Base-by-base conservation (phyloP, 805 yeast genomes). In the Grigorovia transvaalensis region DNA sequence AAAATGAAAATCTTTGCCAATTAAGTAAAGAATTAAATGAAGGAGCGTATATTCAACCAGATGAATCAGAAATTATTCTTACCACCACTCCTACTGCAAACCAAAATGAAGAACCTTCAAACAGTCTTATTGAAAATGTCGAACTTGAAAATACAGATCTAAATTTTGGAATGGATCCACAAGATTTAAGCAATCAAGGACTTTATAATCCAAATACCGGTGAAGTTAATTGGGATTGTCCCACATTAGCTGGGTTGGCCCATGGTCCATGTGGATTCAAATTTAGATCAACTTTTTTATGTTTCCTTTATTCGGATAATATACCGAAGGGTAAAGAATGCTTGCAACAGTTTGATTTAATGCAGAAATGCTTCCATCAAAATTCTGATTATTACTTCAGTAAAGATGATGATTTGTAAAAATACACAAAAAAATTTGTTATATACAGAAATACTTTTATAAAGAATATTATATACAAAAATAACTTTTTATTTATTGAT, bases 211-310 rank as follows among this genome's bases (percentile, higher is more conserved):
- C 97, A 33, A 96, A 87, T 63, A 93, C 99, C 2, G 99, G 99
- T 33, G 98, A 91, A 68, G 93, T 93, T 71, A 91, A 93, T 79
- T 93, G 99, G 99, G 98, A 93, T 66, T 93, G 99, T 70, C 98
- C 99, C n/a, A 91, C 98, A 70, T 75, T 93, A 48, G 99, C 98
- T 38, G 99, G 99, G 44, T 88, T 93, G 97, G 98, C 99, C 35
- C 77, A 90, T 58, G 99, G 99, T 0, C 98, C 99, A 51, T 93
- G 99, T 73, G 99, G 99, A 53, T 90, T 83, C 61, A 96, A 89
- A 71, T 88, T 88, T 75, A 88, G 87, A 72, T 88, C 80, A 50
- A 98, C 99, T 0, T 93, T 93, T 68, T 77, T 95, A 9, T 93
- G 99, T 69, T 93, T 93, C 65, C 91, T 93, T 45, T 89, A 85